Conservation (phyloP, 2,329 filamentous ascomycete genomes). For the Cladorrhinum sp. region DNA sequence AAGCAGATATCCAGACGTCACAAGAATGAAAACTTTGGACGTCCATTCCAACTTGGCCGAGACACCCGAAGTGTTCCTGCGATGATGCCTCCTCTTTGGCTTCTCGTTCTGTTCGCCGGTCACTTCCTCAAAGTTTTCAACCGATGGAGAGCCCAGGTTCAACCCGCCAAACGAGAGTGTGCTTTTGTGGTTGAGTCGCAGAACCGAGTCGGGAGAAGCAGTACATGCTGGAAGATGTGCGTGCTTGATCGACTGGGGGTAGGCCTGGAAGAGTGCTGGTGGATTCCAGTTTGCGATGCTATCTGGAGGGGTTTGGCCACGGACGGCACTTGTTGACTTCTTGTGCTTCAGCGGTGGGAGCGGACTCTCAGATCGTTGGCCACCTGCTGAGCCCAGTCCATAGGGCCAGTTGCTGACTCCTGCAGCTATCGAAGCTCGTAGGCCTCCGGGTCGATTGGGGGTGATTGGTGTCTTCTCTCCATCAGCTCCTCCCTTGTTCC, state of each 20-base stretch:
- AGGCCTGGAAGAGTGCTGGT: slow-evolving; percentile 81
- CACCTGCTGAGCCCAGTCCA: slow-evolving; percentile 29
- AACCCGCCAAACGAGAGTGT: slow-evolving; percentile 37
- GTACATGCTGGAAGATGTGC: slow-evolving; percentile 65
- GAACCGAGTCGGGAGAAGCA: slow-evolving; percentile 64
- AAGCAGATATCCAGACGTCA: slow-evolving; percentile 68
- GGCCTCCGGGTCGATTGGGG: slow-evolving; percentile 34
- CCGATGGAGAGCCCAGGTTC: slow-evolving; percentile 26
- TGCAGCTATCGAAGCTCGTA: slow-evolving; percentile 44
- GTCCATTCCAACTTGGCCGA: slow-evolving; percentile 60
- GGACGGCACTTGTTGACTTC: slow-evolving; percentile 27
- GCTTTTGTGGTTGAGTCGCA: slow-evolving; percentile 55
- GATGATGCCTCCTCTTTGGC: slow-evolving; percentile 44
- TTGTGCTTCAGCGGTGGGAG: slow-evolving; percentile 31
- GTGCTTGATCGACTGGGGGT: slow-evolving; percentile 77
- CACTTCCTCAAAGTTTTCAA: slow-evolving; percentile 30
- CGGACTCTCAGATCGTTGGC: slow-evolving; percentile 36
- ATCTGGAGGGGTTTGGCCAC: slow-evolving; percentile 20
- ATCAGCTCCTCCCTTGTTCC: slow-evolving; percentile 40
- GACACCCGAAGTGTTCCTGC: slow-evolving; percentile 41
- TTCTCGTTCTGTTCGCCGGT: slow-evolving; percentile 37
- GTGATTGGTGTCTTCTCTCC: slow-evolving; percentile 25
- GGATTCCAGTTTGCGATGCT: slow-evolving; percentile 55
- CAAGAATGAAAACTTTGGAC: slow-evolving; percentile 69
- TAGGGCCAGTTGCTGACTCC: slow-evolving; percentile 46